A percentile compares a stretch with the other conserved stretches of the same genome.
phyloP scores from a whole-genome alignment of 768 basidiomycete genomes.

The Hortiboletus flavorubellus region DNA sequence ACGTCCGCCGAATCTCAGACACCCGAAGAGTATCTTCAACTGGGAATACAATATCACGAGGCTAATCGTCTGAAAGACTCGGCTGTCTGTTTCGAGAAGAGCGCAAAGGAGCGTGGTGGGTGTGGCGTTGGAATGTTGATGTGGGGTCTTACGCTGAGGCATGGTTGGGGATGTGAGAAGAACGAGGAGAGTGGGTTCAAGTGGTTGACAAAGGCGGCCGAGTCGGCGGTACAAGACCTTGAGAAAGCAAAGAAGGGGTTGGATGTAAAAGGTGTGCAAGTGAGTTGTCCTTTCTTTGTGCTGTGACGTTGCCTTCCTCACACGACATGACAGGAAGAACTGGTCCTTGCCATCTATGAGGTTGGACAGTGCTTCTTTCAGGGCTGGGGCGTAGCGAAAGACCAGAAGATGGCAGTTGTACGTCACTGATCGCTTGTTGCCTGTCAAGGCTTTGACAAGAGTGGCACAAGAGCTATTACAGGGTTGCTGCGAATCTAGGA shows the following conservation, averaged over 20 bases:
- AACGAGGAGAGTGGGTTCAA: constrained; percentile 77
- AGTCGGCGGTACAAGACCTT: constrained; percentile 72
- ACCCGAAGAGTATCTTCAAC: constrained; percentile 66
- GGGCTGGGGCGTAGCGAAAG: constrained; percentile 85
- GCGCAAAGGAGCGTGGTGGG: constrained; percentile 70
- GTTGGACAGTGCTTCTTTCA: constrained; percentile 92
- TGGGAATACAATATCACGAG: constrained; percentile 78
- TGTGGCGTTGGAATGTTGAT: constrained; percentile 90
- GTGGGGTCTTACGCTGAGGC: constrained; percentile 82
- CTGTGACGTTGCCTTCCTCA: not conserved
- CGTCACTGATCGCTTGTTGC: constrained; percentile 26
- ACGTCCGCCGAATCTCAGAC: constrained; percentile 31
- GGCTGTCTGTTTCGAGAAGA: constrained; percentile 71
- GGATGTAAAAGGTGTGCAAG: constrained; percentile 54
- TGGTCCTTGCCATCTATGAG: constrained; percentile 87
- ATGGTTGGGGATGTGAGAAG: constrained; percentile 85
- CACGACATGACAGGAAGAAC: constrained; percentile 51
- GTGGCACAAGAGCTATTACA: constrained; percentile 67
- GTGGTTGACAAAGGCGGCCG: constrained; percentile 82
- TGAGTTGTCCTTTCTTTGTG: constrained; percentile 20
- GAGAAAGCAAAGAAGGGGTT: constrained; percentile 57
- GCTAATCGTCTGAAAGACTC: constrained; percentile 66
- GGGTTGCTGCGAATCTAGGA: constrained; percentile 77
- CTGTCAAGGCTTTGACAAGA: not conserved
- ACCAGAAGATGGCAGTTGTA: constrained; percentile 88